phyloP scores from a whole-genome alignment of 2,329 filamentous ascomycete genomes.

The Teratosphaeria zuluensis region DNA sequence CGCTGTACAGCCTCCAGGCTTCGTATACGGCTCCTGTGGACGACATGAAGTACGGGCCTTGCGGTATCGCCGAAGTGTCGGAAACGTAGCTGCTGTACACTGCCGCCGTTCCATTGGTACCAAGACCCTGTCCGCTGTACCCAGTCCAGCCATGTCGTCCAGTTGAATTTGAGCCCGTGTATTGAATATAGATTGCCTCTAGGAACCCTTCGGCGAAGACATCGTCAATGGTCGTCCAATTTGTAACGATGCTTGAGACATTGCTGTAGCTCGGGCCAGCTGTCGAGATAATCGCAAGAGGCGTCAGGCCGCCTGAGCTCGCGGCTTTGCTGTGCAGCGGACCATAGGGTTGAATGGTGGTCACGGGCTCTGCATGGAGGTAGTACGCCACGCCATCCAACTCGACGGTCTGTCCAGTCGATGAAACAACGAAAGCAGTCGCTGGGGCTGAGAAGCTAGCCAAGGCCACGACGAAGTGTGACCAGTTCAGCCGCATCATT shows the following conservation, averaged over 20 bases:
- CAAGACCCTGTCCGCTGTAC: background rate
- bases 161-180: slow-evolving; percentile 6
- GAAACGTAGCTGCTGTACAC: slow-evolving; percentile 10
- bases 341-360: slow-evolving; percentile 19
- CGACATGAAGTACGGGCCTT: slow-evolving; percentile 44
- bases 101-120: slow-evolving; percentile 8
- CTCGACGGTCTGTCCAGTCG: slow-evolving; percentile 32
- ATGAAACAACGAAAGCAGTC: slow-evolving; percentile 10
- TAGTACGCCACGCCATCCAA: slow-evolving; percentile 33
- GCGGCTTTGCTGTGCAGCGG: slow-evolving; percentile 12
- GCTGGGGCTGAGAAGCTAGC: too few species aligned
- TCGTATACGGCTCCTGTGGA: slow-evolving; percentile 36
- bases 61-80: slow-evolving; percentile 24
- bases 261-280: slow-evolving; percentile 17
- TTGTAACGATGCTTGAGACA: slow-evolving; percentile 17
- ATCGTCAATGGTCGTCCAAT: slow-evolving; percentile 29
- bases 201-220: slow-evolving; percentile 34
- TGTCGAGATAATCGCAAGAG: slow-evolving; percentile 30
- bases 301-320: slow-evolving; percentile 23
- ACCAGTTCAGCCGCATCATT: too few species aligned
- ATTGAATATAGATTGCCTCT: slow-evolving; percentile 22
- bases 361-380: slow-evolving; percentile 28
- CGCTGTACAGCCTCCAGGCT: slow-evolving; percentile 42
- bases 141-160: background rate
- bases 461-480: too few species aligned